Evolutionary conservation across 208 protist genomes (phyloP), one percentile per base, ranked within the genome.

Genomic region (Wallacemonas sp.): DNA sequence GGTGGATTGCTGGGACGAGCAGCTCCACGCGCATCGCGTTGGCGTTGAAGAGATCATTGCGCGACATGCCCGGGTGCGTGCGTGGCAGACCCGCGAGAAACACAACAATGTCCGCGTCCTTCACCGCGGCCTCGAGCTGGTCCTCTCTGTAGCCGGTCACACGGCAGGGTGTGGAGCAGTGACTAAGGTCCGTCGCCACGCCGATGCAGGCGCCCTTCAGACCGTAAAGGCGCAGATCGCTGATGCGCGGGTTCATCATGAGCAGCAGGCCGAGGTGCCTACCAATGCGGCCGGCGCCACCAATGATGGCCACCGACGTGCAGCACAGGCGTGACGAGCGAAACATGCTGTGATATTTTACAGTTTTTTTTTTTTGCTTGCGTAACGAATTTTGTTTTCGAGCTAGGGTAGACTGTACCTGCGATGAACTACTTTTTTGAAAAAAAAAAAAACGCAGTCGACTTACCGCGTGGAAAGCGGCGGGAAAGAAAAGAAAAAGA

Each of bases 1-100:
- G 78, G 23, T 87, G 91, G 65, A 84, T 84, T 14, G 78, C 79
- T 31, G 83, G 74, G n/a, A 86, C 83, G 26, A 98, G 80, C 39
- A 82, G 82, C 36, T 80, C 68, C 18, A 98, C 77, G 69, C 95
- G 91, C 25, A 72, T 62, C 20, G 93, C 91, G 72, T 98, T 98
- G 22, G 87, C 93, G 73, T 96, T 97, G 82, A 98, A 98, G 44
- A 98, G 91, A 67, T 98, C 97, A 46, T 98, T 93, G 61, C 95
- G 91, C 31, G 84, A 94, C 97, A 98, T 98, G 45, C 84, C 88
- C 2, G 91, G 92, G 84, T 81, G 93, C 76, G 94, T 96, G 72
- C 94, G 89, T n/a, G 94, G 87, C 11, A 97, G 86, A 50, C 91
- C 92, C 14, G 94, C 92, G n/a, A 86, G 84, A 67, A 98, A 93